Percentiles rank a stretch among this genome's conserved stretches.
phyloP scores from a whole-genome alignment of 208 protist genomes.

The Novymonas esmeraldas region DNA sequence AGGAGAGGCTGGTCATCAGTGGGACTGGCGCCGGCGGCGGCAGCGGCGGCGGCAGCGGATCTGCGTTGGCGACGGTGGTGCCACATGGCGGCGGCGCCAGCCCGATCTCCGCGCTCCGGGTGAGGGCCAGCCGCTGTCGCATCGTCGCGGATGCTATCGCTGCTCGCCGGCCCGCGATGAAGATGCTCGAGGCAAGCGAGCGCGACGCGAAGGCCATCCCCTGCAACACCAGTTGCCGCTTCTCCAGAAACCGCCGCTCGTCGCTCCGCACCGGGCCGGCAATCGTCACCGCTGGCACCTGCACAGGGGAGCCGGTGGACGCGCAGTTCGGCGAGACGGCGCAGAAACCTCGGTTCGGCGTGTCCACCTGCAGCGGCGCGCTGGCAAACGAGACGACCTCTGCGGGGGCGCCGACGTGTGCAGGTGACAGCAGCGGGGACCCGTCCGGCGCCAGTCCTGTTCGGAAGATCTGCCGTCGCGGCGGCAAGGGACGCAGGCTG shows the following conservation, averaged over 20 bases:
- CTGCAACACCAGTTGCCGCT: slow-evolving; percentile 28
- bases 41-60: neutral
- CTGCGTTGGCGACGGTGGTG: neutral
- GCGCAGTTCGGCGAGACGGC: slow-evolving; percentile 2
- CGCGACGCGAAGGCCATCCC: slow-evolving; percentile 34
- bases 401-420: neutral
- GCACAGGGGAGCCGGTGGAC: slow-evolving; percentile 2
- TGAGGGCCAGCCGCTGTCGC: slow-evolving; percentile 6
- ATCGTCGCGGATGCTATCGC: slow-evolving; percentile 28
- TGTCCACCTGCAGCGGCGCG: neutral
- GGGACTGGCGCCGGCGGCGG: neutral
- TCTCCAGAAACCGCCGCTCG: slow-evolving; percentile 41
- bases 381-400: neutral
- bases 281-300: slow-evolving; percentile 10
- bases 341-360: neutral
- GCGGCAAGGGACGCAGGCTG: slow-evolving; percentile 8
- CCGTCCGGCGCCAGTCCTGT: neutral
- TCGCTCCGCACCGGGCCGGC: slow-evolving; percentile 28
- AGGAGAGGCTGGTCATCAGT: neutral
- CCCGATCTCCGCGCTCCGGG: neutral
- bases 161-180: slow-evolving; percentile 42
- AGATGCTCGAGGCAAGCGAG: slow-evolving; percentile 42
- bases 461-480: slow-evolving; percentile 17
- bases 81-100: too few relatives aligned
- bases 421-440: slow-evolving; percentile 1